Evolutionary conservation across 140 eudicot species (phyloP), one percentile per base, ranked within the genome.

Genomic region (Bidens hawaiensis): DNA sequence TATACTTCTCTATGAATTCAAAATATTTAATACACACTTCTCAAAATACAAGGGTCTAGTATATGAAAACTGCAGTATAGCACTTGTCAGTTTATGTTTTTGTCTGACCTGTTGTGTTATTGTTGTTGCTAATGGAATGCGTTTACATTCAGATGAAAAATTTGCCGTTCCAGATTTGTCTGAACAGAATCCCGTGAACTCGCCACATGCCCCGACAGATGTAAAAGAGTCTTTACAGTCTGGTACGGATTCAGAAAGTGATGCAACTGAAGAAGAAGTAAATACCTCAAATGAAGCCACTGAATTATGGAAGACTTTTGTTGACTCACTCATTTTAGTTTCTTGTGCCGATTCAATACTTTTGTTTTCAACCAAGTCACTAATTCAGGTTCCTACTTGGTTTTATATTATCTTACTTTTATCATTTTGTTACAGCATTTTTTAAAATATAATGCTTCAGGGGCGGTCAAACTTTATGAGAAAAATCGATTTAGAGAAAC

Each of bases 311-410:
- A 71, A 77, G 67, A 82, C 45, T 70, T 60, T 55, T 59, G 63
- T 49, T 15, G 79, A 82, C 77, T 88, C 96, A 23, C 72, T 69
- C 10, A 73, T 94, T 67, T 79, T 94, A 61, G 74, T 94, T 76
- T 94, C 97, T 76, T 85, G 86, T 51, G 85, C 71, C 45, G 79
- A 83, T 68, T 81, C 81, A 33, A 26, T 88, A 67, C 66, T 76
- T 60, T 52, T 94, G 48, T 85, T 75, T 85, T 57, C 95, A 57
- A 59, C 86, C 19, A 69, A 73, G 65, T 83, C 90, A 60, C 45
- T 88, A 60, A 52, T 85, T 61, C 84, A 88, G 97, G 99, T 88
- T 31, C 67, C 6, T 55, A 58, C 53, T 18, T 79, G 48, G 45
- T 49, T 75, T 25, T 47, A 31, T 36, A 64, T 26, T 17, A 48